Evolutionary conservation across 2,329 filamentous ascomycete genomes (phyloP), one percentile per base, ranked within the genome.

Genomic region (Aciculosporium take): DNA sequence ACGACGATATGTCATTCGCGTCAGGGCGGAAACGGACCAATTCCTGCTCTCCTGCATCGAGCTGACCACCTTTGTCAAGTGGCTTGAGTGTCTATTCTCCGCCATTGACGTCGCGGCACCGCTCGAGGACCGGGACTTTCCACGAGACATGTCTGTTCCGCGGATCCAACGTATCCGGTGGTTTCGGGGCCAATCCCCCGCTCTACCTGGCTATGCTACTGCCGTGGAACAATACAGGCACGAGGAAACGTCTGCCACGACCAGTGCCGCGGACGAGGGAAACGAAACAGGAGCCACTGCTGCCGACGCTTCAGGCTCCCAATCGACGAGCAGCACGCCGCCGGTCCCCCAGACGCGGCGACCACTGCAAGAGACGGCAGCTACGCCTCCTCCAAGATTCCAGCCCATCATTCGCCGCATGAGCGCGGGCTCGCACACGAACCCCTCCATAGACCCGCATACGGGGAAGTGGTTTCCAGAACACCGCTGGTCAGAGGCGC

Each of bases 21-120:
- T 87, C 45, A 72, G 83, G 23, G 71, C 77, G 25, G 82, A 87
- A 58, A 76, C 76, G 2, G 80, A 87, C 49, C 83, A 87, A 53
- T 78, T 87, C 45, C 61, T 87, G 17, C 61, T 87, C 7, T 79
- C 79, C 2, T 80, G 79, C 48, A 63, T 74, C 40, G 72, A 76
- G 39, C 65, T 84, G 40, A 71, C 76, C 42, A 74, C 69, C 1
- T 81, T 85, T 55, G 68, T 84, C 46, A 69, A 69, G 38, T 83
- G 82, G 78, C 62, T 85, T 2, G 77, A 84, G 52, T 66, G 67
- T 3, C 62, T 84, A 8, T 82, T 79, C 51, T 78, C 79, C n/a
- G 81, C 78, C 36, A 81, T 87, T 45, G 79, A 84, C 52, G 72
- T 87, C 17, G 75, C 81, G 10, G 66, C 73, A 1, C 74, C 80